Base-by-base conservation (phyloP, 2,329 filamentous ascomycete species). In the Dactylonectria estremocensis region DNA sequence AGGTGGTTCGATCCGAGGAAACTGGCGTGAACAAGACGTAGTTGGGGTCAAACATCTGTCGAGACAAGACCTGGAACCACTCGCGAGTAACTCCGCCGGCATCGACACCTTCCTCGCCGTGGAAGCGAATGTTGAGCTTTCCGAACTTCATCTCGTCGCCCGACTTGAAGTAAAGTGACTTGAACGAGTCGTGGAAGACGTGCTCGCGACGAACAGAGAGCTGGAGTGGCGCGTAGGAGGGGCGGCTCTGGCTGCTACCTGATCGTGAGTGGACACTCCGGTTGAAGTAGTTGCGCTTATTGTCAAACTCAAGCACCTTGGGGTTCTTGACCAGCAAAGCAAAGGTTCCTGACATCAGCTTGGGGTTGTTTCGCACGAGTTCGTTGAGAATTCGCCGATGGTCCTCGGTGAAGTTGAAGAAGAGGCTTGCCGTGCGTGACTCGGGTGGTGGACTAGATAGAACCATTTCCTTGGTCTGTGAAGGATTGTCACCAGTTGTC, bases 261-360 rank as follows among this genome's bases (percentile, higher is more conserved):
- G 89, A 89, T 67, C 87, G 85, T 46, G 85, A 83, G 80, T 99
- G 96, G 11, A 99, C 91, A 77, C 94, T 95, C 68, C 96, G 93
- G 79, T 91, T 98, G 86, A 99, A 99, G 87, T 97, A 99, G 83
- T 97, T 98, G 76, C 96, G 95, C 86, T 99, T 99, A 85, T 99
- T 99, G 84, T 99, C 96, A 77, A 99, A 99, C 78, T 99, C 96
- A 13, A 99, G 86, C 3, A 99, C 97, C 87, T 98, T 99, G 28
- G 96, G 97, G 78, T 99, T 99, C 86, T 97, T 98, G 70, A 98
- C 96, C 54, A 99, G 84, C 16, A 99, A 87, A 11, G 95, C 95
- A 83, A 99, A 98, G 3, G 95, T 98, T 60, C 96, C 96, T 66
- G 95, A 98, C 97, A 99, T 99, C 71, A 99, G 90, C 81, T 97